These are phyloP conservation scores for Dictyostelium capitatum DNA, from an alignment of 78 protist genomes.

Conservation along the genomic window DNA sequence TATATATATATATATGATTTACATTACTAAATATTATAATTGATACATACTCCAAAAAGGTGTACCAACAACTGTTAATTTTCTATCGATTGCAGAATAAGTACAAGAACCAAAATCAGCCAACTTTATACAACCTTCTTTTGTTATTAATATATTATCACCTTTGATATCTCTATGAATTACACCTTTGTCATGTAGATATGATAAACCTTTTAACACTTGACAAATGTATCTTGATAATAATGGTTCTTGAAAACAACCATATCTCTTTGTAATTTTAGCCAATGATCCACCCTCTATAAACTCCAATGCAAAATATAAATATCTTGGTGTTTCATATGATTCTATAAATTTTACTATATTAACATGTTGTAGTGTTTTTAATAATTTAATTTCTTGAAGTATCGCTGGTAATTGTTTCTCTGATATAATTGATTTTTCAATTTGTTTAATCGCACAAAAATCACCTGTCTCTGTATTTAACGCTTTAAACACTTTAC, in stretches of 20 bases:
- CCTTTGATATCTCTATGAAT: constrained; percentile 90
- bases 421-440: constrained; percentile 63
- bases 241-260: constrained; percentile 94
- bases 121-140: constrained; percentile 85
- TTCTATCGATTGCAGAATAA: constrained; percentile 71
- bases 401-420: constrained; percentile 72
- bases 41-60: constrained; percentile 63
- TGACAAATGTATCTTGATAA: constrained; percentile 89
- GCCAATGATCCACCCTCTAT: constrained; percentile 96
- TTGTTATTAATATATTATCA: constrained; percentile 82
- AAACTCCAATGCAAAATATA: constrained; percentile 96
- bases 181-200: constrained; percentile 93
- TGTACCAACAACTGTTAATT: constrained; percentile 74
- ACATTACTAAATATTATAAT: no score
- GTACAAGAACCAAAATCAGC: constrained; percentile 96
- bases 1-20: no score
- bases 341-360: constrained; percentile 91
- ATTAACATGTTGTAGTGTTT: constrained; percentile 86
- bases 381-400: constrained; percentile 91
- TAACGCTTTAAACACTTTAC: constrained; percentile 82
- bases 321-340: constrained; percentile 55
- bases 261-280: constrained; percentile 88
- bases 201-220: constrained; percentile 91
- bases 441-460: constrained; percentile 81
- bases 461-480: constrained; percentile 86